Evolutionary conservation across 2,329 filamentous ascomycete genomes (phyloP).

Genomic region (Aspergillus ruber): DNA sequence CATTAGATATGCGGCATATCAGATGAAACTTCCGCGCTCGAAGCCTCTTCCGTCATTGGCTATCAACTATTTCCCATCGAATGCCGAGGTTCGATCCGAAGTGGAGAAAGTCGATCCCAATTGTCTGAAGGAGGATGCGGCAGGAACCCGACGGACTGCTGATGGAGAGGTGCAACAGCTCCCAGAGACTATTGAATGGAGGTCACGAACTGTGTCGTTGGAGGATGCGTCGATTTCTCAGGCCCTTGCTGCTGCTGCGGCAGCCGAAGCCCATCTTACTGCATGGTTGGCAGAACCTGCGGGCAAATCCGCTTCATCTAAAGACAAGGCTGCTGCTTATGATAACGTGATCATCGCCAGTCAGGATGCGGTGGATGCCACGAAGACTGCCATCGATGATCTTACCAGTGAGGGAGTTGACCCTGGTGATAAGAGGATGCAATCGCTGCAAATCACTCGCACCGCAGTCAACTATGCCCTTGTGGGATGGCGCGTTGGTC

Average conservation of each 20-base stretch:
- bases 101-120: slow-evolving; percentile 66
- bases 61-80: slow-evolving; percentile 66
- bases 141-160: slow-evolving; percentile 40
- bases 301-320: slow-evolving; percentile 35
- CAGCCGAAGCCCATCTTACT: slow-evolving; percentile 48
- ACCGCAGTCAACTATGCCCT: slow-evolving; percentile 92
- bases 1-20: slow-evolving; percentile 89
- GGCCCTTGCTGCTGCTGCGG: slow-evolving; percentile 64
- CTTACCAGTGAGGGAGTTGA: slow-evolving; percentile 74
- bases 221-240: slow-evolving; percentile 90
- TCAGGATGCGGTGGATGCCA: slow-evolving; percentile 90
- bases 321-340: slow-evolving; percentile 75
- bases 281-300: slow-evolving; percentile 40
- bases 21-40: slow-evolving; percentile 79
- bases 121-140: slow-evolving; percentile 56
- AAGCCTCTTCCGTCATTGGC: slow-evolving; percentile 73
- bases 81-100: slow-evolving; percentile 54
- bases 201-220: slow-evolving; percentile 75
- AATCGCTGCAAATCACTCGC: slow-evolving; percentile 83
- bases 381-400: slow-evolving; percentile 89
- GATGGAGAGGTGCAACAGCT: slow-evolving; percentile 45
- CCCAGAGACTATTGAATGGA: slow-evolving; percentile 76
- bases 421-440: slow-evolving; percentile 79
- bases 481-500: slow-evolving; percentile 88
- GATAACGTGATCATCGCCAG: slow-evolving; percentile 84